These are phyloP conservation scores for Jackrogersella multiformis DNA, from an alignment of 495 filamentous ascomycete genomes.

Conservation along the genomic window DNA sequence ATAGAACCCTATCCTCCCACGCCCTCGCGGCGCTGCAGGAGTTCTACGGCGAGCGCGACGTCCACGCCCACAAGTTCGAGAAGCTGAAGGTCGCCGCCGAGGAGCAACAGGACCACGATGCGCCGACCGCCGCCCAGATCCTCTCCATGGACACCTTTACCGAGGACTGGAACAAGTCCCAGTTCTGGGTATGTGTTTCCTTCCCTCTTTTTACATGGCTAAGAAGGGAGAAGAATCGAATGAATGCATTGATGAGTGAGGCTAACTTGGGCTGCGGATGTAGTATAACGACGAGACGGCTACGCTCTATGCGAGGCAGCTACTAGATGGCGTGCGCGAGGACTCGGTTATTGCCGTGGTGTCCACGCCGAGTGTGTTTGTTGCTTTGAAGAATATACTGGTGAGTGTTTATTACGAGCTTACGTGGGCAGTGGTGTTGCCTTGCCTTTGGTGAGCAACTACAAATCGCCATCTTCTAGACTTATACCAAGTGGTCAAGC, in stretches of 20 bases:
- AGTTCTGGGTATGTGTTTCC: constrained; percentile 72
- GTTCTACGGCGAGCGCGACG: constrained; percentile 75
- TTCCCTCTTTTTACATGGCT: neutral
- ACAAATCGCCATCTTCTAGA: too few species aligned
- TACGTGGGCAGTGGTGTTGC: too few species aligned
- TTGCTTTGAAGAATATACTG: constrained; percentile 74
- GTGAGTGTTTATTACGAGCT: constrained; percentile 49
- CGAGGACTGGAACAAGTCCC: constrained; percentile 84
- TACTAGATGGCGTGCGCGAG: constrained; percentile 64
- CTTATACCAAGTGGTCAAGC: too few species aligned
- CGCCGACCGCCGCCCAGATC: constrained; percentile 38
- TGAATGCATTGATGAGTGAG: too few species aligned
- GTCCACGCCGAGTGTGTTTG: constrained; percentile 79
- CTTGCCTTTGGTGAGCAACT: too few species aligned
- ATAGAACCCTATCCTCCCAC: constrained; percentile 64
- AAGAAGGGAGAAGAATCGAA: too few species aligned
- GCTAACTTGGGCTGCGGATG: neutral
- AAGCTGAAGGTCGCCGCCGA: constrained; percentile 62
- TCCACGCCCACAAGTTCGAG: constrained; percentile 68
- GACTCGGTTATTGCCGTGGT: constrained; percentile 71
- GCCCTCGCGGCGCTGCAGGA: constrained; percentile 70
- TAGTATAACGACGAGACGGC: constrained; percentile 80
- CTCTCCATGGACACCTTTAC: constrained; percentile 76
- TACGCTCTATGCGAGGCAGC: constrained; percentile 63
- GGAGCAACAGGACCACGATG: constrained; percentile 53